Evolutionary conservation across 768 basidiomycete genomes (phyloP).

Genomic region (Plicaturopsis crispa): DNA sequence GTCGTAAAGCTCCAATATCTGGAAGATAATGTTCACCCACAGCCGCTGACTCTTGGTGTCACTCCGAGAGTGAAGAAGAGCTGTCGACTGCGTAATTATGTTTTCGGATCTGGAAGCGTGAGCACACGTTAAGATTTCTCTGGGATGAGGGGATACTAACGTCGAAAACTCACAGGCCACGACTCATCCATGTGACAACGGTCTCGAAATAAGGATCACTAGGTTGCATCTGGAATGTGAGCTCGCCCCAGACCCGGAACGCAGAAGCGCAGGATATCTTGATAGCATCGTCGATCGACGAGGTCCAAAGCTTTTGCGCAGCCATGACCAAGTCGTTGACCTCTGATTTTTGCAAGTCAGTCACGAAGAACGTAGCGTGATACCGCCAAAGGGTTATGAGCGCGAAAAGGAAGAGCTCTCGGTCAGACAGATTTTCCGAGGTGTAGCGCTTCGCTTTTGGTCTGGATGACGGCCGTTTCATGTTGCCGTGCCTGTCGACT

Average conservation of each 20-base stretch:
- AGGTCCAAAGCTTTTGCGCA: constrained; percentile 50
- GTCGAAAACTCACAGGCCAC: constrained; percentile 36
- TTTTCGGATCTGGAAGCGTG: too few species aligned
- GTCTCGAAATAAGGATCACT: constrained; percentile 27
- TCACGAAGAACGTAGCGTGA: constrained; percentile 46
- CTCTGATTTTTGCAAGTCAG: constrained; percentile 31
- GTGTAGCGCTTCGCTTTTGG: constrained; percentile 57
- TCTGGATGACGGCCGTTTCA: constrained; percentile 43
- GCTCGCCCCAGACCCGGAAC: constrained; percentile 36
- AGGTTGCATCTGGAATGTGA: constrained; percentile 34
- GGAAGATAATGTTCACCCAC: constrained; percentile 60
- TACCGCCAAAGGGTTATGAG: constrained; percentile 66
- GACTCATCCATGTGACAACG: constrained; percentile 37
- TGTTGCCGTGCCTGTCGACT: constrained; percentile 46
- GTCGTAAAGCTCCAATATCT: constrained; percentile 50
- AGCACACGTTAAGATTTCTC: too few species aligned
- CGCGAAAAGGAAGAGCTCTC: constrained; percentile 62
- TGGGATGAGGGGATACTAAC: too few species aligned
- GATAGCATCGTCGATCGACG: constrained; percentile 54
- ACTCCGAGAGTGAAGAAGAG: constrained; percentile 49
- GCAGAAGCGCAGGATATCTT: constrained; percentile 53
- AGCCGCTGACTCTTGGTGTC: constrained; percentile 59
- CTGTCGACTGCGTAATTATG: too few species aligned
- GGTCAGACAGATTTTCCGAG: constrained; percentile 54
- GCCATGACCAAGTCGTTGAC: constrained; percentile 39